Base-by-base conservation (phyloP, 164 flowering plant genomes). In the Paratinospora sagittata region DNA sequence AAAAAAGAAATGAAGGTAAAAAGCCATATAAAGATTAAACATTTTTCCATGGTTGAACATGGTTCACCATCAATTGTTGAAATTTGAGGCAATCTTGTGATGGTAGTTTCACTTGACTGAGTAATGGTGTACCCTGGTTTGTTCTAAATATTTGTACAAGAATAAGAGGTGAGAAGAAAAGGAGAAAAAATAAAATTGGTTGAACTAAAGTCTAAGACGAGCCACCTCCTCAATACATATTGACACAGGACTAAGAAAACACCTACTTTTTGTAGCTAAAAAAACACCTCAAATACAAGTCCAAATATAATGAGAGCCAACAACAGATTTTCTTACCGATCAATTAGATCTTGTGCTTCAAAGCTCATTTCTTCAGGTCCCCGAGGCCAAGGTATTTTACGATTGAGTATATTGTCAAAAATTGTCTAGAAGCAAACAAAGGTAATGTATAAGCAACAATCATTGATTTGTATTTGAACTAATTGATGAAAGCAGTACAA, bases 321-420 rank as follows among this genome's bases (percentile, higher is more conserved):
- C 17, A 57, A 63, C 39, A 41, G 60, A 11, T 52, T 70, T 12
- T 64, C 91, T 84, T 85, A 96, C 99, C 86, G 75, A 74, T 96
- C 92, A 77, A 96, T 90, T 34, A 96, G 76, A 83, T 96, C 99
- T 30, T 78, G 74, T 67, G 98, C 91, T 85, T 96, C 98, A 68
- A 24, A 72, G 77, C 95, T 93, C 97, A 96, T 88, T 76, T 96
- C 99, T 52, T 89, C 97, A 36, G 98, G 99, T 61, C 85, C 90
- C 27, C 74, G 77, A 4, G 98, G 99, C 99, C 99, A 96, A 70
- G 97, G 98, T 70, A 96, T 96, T 27, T 93, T 90, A 24, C 93
- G 93, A 76, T 96, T 96, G 78, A 96, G 98, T 75, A 96, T 96
- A 79, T 96, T 96, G 78, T 93, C 97, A 78, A 96, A 96, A 79